Evolutionary conservation across 2,329 filamentous ascomycete species (phyloP).

Genomic region (Nemania sp.): DNA sequence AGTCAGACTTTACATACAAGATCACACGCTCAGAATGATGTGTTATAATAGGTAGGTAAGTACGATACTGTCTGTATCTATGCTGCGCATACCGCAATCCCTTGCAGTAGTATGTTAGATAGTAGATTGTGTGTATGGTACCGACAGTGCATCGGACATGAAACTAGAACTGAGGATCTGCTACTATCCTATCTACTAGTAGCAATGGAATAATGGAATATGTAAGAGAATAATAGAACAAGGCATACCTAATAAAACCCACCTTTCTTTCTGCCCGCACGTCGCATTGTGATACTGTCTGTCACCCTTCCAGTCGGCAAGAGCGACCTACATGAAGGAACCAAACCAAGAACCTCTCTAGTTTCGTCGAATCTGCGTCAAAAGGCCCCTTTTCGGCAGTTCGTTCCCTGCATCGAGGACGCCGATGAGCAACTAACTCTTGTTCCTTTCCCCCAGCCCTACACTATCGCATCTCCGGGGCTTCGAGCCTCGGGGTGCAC

Average conservation of each 20-base stretch:
- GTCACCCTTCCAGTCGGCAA: conserved; percentile 30
- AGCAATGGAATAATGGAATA: conserved; percentile 9
- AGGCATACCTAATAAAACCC: neutral
- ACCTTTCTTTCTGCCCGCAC: conserved; percentile 3
- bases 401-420: neutral
- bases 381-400: conserved; percentile 8
- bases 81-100: neutral
- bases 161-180: neutral
- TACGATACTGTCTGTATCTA: conserved; percentile 1
- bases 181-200: too few relatives aligned
- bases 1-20: neutral
- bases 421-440: neutral
- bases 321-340: conserved; percentile 12
- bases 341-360: conserved; percentile 26
- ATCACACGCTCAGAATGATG: conserved; percentile 14
- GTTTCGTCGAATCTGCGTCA: conserved; percentile 24
- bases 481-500: neutral
- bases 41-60: conserved; percentile 18
- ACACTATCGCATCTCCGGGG: neutral
- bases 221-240: conserved; percentile 7
- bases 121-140: neutral
- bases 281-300: conserved; percentile 21
- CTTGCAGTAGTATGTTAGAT: neutral
- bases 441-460: neutral
- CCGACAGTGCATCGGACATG: conserved; percentile 4